Conservation (phyloP, 352 stramenopile species). For the Globisporangium cylindrosporum region DNA sequence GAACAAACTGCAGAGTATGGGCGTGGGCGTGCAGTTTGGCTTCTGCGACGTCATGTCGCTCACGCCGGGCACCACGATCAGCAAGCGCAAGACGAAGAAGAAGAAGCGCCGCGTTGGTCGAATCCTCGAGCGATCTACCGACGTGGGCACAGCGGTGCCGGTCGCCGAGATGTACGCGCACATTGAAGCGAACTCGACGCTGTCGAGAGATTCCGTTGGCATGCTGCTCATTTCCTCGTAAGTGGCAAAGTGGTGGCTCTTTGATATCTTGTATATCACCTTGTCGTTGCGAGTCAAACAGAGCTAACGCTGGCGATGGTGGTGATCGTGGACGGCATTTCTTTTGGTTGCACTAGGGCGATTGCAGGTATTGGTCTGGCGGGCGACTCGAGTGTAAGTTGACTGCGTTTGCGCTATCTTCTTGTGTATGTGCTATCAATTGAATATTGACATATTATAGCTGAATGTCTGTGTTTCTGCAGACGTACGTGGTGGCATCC, state of each 20-base stretch:
- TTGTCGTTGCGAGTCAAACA: not conserved
- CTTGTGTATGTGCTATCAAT: not conserved
- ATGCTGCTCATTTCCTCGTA: slow-evolving; percentile 89
- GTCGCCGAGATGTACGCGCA: slow-evolving; percentile 87
- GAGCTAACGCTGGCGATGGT: not conserved
- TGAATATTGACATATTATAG: not conserved
- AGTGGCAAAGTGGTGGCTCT: slow-evolving; percentile 7
- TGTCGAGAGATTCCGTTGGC: slow-evolving; percentile 77
- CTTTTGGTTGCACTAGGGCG: slow-evolving; percentile 30
- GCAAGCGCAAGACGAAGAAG: slow-evolving; percentile 41
- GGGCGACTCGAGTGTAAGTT: slow-evolving; percentile 60
- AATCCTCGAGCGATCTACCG: slow-evolving; percentile 75
- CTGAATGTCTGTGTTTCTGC: slow-evolving; percentile 7
- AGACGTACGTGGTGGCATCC: slow-evolving; percentile 85
- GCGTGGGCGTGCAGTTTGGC: slow-evolving; percentile 81
- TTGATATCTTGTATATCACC: not conserved
- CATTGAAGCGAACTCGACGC: slow-evolving; percentile 79
- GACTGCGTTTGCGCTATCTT: not conserved
- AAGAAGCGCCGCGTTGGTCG: slow-evolving; percentile 62
- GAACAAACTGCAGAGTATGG: slow-evolving; percentile 78
- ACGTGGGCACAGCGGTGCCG: slow-evolving; percentile 76
- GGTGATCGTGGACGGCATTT: not conserved
- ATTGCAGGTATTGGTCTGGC: slow-evolving; percentile 78
- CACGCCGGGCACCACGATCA: slow-evolving; percentile 79
- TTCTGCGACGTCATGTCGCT: slow-evolving; percentile 89